Evolutionary conservation across 495 filamentous ascomycete genomes (phyloP).

Genomic region (Eremomyces bilateralis): DNA sequence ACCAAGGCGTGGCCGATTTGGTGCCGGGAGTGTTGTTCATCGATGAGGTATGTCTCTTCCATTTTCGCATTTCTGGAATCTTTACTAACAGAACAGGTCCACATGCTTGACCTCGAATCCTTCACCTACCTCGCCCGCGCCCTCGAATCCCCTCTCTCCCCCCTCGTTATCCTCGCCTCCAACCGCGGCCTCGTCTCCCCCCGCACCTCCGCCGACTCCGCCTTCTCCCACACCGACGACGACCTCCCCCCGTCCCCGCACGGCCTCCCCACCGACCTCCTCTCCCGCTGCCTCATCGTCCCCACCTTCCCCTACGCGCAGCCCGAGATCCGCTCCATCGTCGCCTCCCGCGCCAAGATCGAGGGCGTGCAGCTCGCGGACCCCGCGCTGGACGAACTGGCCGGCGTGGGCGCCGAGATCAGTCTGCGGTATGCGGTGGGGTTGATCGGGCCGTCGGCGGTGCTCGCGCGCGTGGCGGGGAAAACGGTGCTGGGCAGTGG

Average conservation of each 20-base stretch:
- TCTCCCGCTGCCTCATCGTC: constrained; percentile 83
- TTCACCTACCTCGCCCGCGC: constrained; percentile 98
- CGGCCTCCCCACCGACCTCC: constrained; percentile 78
- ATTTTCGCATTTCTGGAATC: background rate
- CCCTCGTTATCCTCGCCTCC: constrained; percentile 90
- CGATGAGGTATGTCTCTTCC: constrained; percentile 51
- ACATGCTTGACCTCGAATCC: constrained; percentile 98
- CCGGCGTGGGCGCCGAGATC: constrained; percentile 64
- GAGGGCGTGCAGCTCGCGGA: constrained; percentile 66
- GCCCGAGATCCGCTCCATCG: constrained; percentile 76
- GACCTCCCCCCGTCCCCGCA: constrained; percentile 51
- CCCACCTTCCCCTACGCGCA: constrained; percentile 70
- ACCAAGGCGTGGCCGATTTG: constrained; percentile 92
- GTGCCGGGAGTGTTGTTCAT: constrained; percentile 96
- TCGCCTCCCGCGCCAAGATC: constrained; percentile 56
- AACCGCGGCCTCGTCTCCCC: constrained; percentile 70
- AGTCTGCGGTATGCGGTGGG: constrained; percentile 85
- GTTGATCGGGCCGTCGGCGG: constrained; percentile 66
- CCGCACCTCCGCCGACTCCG: constrained; percentile 48
- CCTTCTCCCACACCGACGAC: constrained; percentile 19
- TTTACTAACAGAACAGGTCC: constrained; percentile 37
- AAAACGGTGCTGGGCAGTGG: too few relatives aligned
- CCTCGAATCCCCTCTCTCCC: constrained; percentile 76
- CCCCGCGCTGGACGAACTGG: constrained; percentile 61
- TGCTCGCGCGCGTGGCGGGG: constrained; percentile 34